Evolutionary conservation across 1,284 basidiomycete species (phyloP).

Genomic region (Pseudozyma sp.): DNA sequence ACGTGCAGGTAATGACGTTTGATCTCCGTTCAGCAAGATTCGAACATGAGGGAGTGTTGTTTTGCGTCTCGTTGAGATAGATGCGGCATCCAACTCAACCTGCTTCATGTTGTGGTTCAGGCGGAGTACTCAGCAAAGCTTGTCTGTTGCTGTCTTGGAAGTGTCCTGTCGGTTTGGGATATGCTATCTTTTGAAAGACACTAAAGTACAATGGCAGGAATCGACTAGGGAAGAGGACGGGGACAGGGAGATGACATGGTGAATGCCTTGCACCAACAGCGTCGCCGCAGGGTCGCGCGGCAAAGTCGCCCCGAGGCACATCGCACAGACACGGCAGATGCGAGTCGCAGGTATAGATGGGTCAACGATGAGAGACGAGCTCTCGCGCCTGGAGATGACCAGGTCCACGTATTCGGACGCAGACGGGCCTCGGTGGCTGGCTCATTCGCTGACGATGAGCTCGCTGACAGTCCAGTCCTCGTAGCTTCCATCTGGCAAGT

Average conservation of each 20-base stretch:
- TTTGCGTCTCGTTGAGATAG: no score
- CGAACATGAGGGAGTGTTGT: no score
- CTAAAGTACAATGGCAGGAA: conserved; percentile 36
- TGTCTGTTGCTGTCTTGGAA: no score
- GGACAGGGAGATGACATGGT: not conserved
- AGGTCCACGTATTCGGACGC: not conserved
- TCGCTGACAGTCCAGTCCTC: conserved; percentile 68
- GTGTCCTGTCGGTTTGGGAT: no score
- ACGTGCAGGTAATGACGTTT: no score
- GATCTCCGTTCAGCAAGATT: no score
- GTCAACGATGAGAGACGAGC: not conserved
- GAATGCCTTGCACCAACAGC: no score
- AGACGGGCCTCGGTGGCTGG: no score
- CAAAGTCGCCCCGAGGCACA: not conserved
- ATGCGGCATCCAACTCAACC: no score
- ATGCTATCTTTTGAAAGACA: conserved; percentile 26
- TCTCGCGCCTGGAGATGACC: not conserved
- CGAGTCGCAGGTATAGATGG: conserved; percentile 14
- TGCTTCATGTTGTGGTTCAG: no score
- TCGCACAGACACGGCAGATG: not conserved
- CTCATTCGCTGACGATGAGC: conserved; percentile 64
- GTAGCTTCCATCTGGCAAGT: conserved; percentile 67
- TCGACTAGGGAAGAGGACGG: not conserved
- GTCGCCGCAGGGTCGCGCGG: no score
- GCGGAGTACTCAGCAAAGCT: no score